Evolutionary conservation across 2,329 filamentous ascomycete genomes (phyloP).

Genomic region (Penicillium hesseltinei): DNA sequence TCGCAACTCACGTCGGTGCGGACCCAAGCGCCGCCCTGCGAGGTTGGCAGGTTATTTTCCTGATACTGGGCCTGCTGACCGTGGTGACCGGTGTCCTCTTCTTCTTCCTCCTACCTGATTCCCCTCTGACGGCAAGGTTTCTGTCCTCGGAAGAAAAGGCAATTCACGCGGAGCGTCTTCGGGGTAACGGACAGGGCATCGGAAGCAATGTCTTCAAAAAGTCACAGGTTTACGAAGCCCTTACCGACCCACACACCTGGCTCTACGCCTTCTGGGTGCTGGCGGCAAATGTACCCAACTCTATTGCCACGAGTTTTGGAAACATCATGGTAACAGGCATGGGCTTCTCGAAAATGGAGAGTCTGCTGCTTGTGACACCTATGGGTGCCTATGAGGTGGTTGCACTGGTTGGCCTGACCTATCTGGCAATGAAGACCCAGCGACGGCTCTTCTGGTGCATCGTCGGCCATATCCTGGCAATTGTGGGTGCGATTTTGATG

Average conservation of each 20-base stretch:
- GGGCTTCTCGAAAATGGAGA: constrained; percentile 36
- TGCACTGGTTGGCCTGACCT: constrained; percentile 37
- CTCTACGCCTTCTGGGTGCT: constrained; percentile 38
- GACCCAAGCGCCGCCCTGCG: constrained; percentile 29
- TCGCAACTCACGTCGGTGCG: constrained; percentile 27
- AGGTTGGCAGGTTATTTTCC: constrained; percentile 42
- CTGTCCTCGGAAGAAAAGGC: constrained; percentile 34
- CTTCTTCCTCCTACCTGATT: constrained; percentile 39
- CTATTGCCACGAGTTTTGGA: constrained; percentile 39
- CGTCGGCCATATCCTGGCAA: constrained; percentile 35
- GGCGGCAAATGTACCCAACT: constrained; percentile 40
- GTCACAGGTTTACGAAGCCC: constrained; percentile 35
- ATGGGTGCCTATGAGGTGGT: constrained; percentile 42
- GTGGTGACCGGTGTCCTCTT: constrained; percentile 37
- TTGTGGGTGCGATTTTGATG: constrained; percentile 41
- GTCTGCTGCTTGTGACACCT: constrained; percentile 39
- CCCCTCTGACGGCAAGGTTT: constrained; percentile 33
- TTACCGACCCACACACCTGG: constrained; percentile 39
- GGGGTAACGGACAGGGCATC: constrained; percentile 39
- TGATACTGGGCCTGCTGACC: constrained; percentile 39
- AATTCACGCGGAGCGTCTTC: constrained; percentile 34
- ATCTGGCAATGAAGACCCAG: constrained; percentile 37
- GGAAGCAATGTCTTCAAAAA: constrained; percentile 36
- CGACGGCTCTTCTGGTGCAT: constrained; percentile 39
- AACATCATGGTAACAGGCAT: constrained; percentile 41